Conservation (phyloP, 2,329 filamentous ascomycete genomes). For the Blastomyces parvus region DNA sequence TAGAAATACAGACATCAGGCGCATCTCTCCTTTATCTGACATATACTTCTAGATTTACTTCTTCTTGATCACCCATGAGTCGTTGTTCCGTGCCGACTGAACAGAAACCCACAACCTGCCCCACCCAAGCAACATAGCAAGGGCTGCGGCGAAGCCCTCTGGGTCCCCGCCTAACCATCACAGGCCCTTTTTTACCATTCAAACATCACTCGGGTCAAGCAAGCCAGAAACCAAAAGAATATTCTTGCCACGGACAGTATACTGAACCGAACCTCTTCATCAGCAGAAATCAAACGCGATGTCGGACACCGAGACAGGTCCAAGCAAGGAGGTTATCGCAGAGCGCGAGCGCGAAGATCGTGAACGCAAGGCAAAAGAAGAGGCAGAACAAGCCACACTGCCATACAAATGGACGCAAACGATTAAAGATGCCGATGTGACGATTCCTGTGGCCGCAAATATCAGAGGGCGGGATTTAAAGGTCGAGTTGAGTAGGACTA, state of each 20-base stretch:
- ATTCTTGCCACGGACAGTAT: background rate
- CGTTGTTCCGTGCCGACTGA: background rate
- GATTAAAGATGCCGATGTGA: slow-evolving; percentile 77
- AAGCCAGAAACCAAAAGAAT: background rate
- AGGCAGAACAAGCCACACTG: slow-evolving; percentile 76
- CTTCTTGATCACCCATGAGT: background rate
- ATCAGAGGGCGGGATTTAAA: slow-evolving; percentile 75
- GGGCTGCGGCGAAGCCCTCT: background rate
- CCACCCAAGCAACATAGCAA: background rate
- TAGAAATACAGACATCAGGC: background rate
- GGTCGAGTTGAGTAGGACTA: slow-evolving; percentile 70
- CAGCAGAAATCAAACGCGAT: slow-evolving; percentile 15
- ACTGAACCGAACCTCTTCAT: background rate
- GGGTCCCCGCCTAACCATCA: background rate
- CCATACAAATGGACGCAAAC: slow-evolving; percentile 98
- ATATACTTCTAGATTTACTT: background rate
- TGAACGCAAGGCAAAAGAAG: slow-evolving; percentile 60
- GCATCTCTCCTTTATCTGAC: background rate
- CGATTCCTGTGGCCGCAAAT: slow-evolving; percentile 66
- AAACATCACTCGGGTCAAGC: background rate
- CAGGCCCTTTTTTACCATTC: background rate
- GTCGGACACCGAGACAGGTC: slow-evolving; percentile 27
- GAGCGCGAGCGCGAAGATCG: slow-evolving; percentile 48
- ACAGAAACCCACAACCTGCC: background rate
- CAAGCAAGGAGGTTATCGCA: slow-evolving; percentile 19